Conservation (phyloP, 2,329 filamentous ascomycete genomes). For the Pyricularia grisea region DNA sequence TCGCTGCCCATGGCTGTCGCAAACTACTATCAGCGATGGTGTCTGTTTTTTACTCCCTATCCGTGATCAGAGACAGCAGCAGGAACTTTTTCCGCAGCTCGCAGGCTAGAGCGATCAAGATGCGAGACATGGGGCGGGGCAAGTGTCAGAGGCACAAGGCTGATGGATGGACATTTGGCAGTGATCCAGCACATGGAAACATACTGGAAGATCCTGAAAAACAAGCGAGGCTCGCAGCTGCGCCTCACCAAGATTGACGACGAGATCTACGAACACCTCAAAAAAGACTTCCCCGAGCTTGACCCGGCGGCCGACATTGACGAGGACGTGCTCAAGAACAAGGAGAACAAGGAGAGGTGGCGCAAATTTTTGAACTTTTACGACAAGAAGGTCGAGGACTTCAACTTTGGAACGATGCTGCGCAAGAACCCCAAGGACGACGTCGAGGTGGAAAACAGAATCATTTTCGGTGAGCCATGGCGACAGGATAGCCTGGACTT, state of each 20-base stretch:
- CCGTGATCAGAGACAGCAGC: background rate
- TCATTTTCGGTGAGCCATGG: conserved; percentile 64
- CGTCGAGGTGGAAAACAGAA: conserved; percentile 76
- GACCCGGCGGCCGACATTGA: conserved; percentile 72
- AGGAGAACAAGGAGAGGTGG: conserved; percentile 88
- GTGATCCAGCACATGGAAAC: conserved; percentile 94
- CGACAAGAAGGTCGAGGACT: conserved; percentile 93
- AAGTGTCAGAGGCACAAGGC: background rate
- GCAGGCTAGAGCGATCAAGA: background rate
- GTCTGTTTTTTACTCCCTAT: background rate
- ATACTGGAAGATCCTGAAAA: conserved; percentile 94
- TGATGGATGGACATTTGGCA: conserved; percentile 12
- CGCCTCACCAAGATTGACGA: conserved; percentile 91
- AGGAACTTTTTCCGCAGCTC: too few relatives aligned
- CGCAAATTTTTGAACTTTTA: conserved; percentile 89
- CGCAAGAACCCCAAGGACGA: conserved; percentile 68
- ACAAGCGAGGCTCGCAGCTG: conserved; percentile 76
- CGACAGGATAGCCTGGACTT: background rate
- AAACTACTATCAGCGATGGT: background rate
- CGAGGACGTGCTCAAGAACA: conserved; percentile 97
- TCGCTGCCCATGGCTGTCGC: background rate
- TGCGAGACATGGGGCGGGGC: background rate
- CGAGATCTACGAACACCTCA: conserved; percentile 86
- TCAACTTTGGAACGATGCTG: conserved; percentile 95
- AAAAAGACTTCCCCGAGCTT: conserved; percentile 83